Conservation (phyloP, 805 yeast genomes). For the Ogataea saltuana region DNA sequence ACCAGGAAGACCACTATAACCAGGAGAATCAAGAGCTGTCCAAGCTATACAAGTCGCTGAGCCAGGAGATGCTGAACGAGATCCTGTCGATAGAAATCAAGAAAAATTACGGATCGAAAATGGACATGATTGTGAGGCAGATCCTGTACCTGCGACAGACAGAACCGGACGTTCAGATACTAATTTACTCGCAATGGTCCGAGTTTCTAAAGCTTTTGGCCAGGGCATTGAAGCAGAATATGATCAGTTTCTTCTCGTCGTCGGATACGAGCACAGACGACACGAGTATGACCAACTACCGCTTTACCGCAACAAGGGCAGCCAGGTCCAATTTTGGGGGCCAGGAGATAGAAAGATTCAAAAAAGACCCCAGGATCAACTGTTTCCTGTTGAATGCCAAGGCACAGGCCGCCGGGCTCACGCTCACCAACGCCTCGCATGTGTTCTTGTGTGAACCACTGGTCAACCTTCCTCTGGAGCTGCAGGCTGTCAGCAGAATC, state of each 20-base stretch:
- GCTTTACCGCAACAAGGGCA: background rate
- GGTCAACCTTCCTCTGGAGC: constrained; percentile 80
- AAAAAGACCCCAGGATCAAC: constrained; percentile 60
- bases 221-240: constrained; percentile 60
- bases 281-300: background rate
- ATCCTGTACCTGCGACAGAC: constrained; percentile 59
- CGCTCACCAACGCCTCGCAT: constrained; percentile 88
- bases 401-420: constrained; percentile 88
- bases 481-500: constrained; percentile 89
- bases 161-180: constrained; percentile 71
- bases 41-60: constrained; percentile 48
- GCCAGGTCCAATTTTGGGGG: constrained; percentile 20
- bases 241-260: constrained; percentile 58
- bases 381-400: constrained; percentile 85
- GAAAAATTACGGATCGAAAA: constrained; percentile 76
- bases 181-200: constrained; percentile 88
- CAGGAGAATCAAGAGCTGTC: constrained; percentile 27
- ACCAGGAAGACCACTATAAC: background rate
- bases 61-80: constrained; percentile 41
- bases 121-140: constrained; percentile 78
- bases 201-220: constrained; percentile 68
- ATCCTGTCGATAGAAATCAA: constrained; percentile 46
- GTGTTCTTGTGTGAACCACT: constrained; percentile 92
- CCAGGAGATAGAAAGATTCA: constrained; percentile 57
- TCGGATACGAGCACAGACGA: constrained; percentile 23